Evolutionary conservation across 2,329 filamentous ascomycete species (phyloP).

Genomic region (Epichloe sylvatica): DNA sequence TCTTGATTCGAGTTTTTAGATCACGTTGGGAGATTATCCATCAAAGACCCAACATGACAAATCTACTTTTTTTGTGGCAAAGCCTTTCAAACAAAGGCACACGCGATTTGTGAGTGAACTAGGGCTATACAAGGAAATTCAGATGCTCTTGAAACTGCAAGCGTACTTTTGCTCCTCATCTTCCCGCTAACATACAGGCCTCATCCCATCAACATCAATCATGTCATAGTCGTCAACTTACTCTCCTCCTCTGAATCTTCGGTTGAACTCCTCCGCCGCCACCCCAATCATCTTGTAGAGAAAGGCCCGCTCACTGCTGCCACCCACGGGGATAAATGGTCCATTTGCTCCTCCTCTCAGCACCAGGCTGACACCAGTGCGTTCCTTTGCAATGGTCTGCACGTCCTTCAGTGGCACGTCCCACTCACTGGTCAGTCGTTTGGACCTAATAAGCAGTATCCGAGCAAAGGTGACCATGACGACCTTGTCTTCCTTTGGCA

Average conservation of each 20-base stretch:
- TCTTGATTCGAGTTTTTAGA: too few relatives aligned
- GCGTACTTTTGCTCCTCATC: not conserved
- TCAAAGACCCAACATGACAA: too few relatives aligned
- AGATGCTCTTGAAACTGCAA: not conserved
- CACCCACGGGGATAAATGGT: constrained; percentile 86
- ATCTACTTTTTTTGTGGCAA: too few relatives aligned
- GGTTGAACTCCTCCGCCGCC: constrained; percentile 54
- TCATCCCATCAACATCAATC: not conserved
- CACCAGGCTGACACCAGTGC: constrained; percentile 80
- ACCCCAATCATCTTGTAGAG: constrained; percentile 52
- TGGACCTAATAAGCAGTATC: constrained; percentile 80
- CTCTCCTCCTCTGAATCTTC: constrained; percentile 36
- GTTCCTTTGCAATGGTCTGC: constrained; percentile 92
- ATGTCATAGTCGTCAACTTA: constrained; percentile 6
- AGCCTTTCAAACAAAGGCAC: too few relatives aligned
- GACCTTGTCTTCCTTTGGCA: constrained; percentile 76
- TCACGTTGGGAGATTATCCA: too few relatives aligned
- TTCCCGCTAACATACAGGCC: not conserved
- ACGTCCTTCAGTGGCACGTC: constrained; percentile 91
- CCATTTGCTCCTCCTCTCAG: constrained; percentile 85
- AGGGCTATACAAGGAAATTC: not conserved
- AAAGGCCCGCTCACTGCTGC: constrained; percentile 58
- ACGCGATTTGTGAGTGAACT: too few relatives aligned
- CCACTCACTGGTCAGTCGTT: constrained; percentile 82
- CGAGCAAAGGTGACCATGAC: constrained; percentile 78